These are phyloP conservation scores for Ceratobasidium sp. DNA, from an alignment of 1,284 basidiomycete genomes.

Conservation along the genomic window DNA sequence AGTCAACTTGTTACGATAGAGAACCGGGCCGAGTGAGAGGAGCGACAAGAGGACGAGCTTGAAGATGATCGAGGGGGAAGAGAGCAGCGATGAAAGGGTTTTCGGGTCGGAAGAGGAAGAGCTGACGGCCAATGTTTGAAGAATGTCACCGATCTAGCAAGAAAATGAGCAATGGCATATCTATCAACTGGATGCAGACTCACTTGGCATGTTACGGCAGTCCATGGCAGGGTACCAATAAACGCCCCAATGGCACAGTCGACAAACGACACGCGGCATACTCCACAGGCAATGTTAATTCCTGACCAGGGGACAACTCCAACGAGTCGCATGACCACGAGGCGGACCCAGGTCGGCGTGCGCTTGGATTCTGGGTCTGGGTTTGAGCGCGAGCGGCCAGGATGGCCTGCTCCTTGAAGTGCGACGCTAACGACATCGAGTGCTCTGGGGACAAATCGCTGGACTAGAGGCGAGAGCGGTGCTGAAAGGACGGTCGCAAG, in stretches of 20 bases:
- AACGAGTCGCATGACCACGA: slow-evolving; percentile 86
- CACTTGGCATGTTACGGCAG: slow-evolving; percentile 86
- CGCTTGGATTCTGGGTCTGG: slow-evolving; percentile 53
- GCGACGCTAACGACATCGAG: slow-evolving; percentile 83
- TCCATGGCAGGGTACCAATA: slow-evolving; percentile 86
- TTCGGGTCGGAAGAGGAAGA: slow-evolving; percentile 54
- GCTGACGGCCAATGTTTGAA: slow-evolving; percentile 69
- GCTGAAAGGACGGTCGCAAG: slow-evolving; percentile 82
- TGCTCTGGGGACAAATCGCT: slow-evolving; percentile 83
- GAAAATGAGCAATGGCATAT: not conserved
- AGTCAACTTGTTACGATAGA: slow-evolving; percentile 74
- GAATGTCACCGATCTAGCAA: slow-evolving; percentile 80
- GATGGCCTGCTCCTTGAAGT: slow-evolving; percentile 65
- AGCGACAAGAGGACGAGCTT: slow-evolving; percentile 81
- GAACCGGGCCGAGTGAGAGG: slow-evolving; percentile 81
- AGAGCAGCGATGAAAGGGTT: slow-evolving; percentile 75
- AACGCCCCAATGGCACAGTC: slow-evolving; percentile 85
- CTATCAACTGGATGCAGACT: slow-evolving; percentile 49
- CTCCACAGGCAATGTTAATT: slow-evolving; percentile 93
- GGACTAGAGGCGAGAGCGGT: slow-evolving; percentile 85
- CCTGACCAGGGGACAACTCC: slow-evolving; percentile 95
- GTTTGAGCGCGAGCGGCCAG: slow-evolving; percentile 58
- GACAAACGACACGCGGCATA: slow-evolving; percentile 79
- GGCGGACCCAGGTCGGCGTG: slow-evolving; percentile 81
- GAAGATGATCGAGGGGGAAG: slow-evolving; percentile 76